Conservation (phyloP, 2,329 filamentous ascomycete species). For the Nemania sp. region DNA sequence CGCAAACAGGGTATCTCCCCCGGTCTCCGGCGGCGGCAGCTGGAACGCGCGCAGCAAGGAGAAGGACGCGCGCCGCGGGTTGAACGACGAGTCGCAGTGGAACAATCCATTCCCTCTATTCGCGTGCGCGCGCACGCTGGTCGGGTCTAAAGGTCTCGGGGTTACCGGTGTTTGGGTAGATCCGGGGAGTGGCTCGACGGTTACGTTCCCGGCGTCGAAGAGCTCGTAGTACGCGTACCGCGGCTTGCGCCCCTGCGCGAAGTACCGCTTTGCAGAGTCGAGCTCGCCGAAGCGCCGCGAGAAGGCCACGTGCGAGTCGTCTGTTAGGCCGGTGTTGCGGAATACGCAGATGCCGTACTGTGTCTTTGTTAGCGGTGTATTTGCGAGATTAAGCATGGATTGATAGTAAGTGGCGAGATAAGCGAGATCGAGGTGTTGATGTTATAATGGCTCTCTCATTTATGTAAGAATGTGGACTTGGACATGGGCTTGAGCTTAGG, state of each 20-base stretch:
- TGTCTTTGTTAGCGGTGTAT: not conserved
- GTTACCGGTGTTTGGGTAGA: not conserved
- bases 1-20: constrained; percentile 55
- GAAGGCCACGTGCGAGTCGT: constrained; percentile 55
- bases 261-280: constrained; percentile 57
- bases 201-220: constrained; percentile 60
- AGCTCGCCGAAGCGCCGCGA: constrained; percentile 55
- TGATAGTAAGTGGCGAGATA: no score
- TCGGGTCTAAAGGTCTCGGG: constrained; percentile 23
- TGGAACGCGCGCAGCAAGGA: constrained; percentile 54
- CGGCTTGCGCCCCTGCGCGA: constrained; percentile 48
- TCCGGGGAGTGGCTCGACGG: not conserved
- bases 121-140: constrained; percentile 30
- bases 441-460: no score
- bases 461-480: no score
- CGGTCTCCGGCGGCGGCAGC: constrained; percentile 49
- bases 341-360: constrained; percentile 54
- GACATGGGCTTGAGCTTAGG: no score
- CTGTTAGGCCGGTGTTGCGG: constrained; percentile 53
- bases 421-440: no score
- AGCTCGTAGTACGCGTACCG: constrained; percentile 54
- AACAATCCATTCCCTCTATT: constrained; percentile 53
- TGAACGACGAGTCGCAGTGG: constrained; percentile 60
- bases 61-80: constrained; percentile 55
- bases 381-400: no score